Base-by-base conservation (phyloP, 768 basidiomycete genomes). In the Pisolithus marmoratus region DNA sequence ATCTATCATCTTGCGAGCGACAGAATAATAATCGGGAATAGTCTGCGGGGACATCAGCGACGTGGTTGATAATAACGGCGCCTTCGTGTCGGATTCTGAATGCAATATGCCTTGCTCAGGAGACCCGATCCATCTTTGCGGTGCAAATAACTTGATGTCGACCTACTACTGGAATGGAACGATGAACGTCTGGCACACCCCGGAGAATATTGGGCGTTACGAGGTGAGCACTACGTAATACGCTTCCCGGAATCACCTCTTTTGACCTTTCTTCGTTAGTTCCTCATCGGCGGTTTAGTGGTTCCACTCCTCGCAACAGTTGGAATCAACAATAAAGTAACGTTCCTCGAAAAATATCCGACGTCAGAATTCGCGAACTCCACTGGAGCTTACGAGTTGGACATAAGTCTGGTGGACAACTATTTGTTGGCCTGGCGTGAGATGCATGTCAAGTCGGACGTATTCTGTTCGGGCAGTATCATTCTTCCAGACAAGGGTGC, bases 351-450 rank as follows among this genome's bases (percentile, higher is more conserved):
- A 66, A 91, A 90, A 63, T 69, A 50, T 3, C 85, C 86, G 8
- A 88, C 87, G 23, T 75, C 75, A 51, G 79, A 79, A 34, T 81
- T 72, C 51, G 53, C 62, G 3, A 88, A 88, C 64, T 75, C 83
- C 4, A 88, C 89, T 15, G 88, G 87, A 8, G 87, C 86, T 1
- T 90, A 88, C 55, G 89, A 91, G 56, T 72, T 91, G 23, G 88
- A 90, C 60, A 64, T 83, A 38, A 81, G 74, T 26, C 70, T 90
- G 31, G 73, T 72, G 0, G 54, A 72, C 53, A 68, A 75, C 29
- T 72, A 71, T 50, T 7, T 38, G 20, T 54, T 65, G 50, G 79
- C 86, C 7, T 91, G 86, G 86, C 83, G 87, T 37, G 75, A 74
- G 54, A 87, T 90, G 85, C 82, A 89, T 54, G 69, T 88, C 57